These are phyloP conservation scores for Penicillium cataractarum DNA, from an alignment of 495 filamentous ascomycete species.

Conservation along the genomic window DNA sequence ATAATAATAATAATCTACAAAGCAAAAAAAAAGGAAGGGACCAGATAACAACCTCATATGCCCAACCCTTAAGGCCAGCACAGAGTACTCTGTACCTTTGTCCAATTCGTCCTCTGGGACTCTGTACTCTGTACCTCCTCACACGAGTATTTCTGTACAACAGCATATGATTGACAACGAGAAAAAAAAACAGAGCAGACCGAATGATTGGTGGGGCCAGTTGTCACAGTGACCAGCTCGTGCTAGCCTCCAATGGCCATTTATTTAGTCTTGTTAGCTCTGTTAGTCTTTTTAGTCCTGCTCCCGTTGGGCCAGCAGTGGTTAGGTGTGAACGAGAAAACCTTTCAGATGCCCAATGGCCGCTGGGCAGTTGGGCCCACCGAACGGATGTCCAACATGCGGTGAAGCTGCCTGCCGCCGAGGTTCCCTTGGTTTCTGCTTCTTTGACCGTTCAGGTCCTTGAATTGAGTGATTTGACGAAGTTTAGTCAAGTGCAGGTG, in stretches of 20 bases:
- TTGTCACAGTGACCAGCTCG: slow-evolving; percentile 34
- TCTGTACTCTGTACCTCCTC: background rate
- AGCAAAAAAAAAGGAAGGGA: background rate
- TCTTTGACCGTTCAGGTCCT: background rate
- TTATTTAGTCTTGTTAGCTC: slow-evolving; percentile 13
- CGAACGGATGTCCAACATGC: slow-evolving; percentile 28
- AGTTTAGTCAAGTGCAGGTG: background rate
- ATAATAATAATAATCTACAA: background rate
- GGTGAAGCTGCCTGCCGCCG: slow-evolving; percentile 25
- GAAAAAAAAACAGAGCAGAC: background rate
- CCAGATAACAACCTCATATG: background rate
- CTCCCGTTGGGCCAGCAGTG: background rate
- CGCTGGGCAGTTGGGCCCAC: slow-evolving; percentile 16
- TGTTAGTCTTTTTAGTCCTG: slow-evolving; percentile 1
- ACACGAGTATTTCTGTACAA: background rate
- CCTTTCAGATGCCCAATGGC: slow-evolving; percentile 14
- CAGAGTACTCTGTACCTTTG: background rate
- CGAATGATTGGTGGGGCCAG: slow-evolving; percentile 18
- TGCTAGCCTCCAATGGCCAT: slow-evolving; percentile 19
- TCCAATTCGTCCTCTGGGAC: too few relatives aligned
- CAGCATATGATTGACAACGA: slow-evolving; percentile 8
- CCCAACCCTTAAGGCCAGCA: slow-evolving; percentile 1
- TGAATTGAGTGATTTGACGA: background rate
- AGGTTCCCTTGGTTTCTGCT: slow-evolving; percentile 8
- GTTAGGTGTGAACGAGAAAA: slow-evolving; percentile 5